Base-by-base conservation (phyloP, 768 basidiomycete species). In the Naganishia kalamii region DNA sequence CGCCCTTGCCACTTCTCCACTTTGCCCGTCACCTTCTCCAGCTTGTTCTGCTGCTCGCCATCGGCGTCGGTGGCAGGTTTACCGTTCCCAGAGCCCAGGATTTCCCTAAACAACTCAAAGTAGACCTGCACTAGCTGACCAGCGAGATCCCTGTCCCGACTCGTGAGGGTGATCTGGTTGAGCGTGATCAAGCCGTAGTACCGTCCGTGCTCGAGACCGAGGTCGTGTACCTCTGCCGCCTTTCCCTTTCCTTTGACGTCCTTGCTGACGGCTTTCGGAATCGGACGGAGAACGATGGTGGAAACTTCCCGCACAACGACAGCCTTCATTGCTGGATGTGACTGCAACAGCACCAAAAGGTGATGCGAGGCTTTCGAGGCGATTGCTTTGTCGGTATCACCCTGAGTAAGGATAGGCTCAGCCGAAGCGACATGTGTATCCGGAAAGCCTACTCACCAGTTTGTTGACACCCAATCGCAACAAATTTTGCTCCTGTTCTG, bases 401-500 rank as follows among this genome's bases (percentile, higher is more conserved):
- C 92, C 90, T 92, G 65, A 43, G 8, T 12, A 51, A 51, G n/a
- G 15, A 37, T 67, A 35, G 29, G 5, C 60, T 4, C 65, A 23
- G 33, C 27, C 41, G 13, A 21, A 30, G 17, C 7, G 15, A 44
- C 19, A 11, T 27, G 6, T 47, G 12, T 60, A 19, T 12, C 29
- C 27, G 23, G 15, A 25, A 46, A 32, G 27, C 13, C 29, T 32
- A 78, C 87, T 54, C 68, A 88, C 91, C 23, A 99, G 84, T 77
- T 98, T 98, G 81, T 98, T 94, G 35, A 92, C 91, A 8, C 97
- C 86, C 5, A 98, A 81, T 30, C 88, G 85, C 5, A 98, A 84
- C 32, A 98, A 80, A 80, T 99, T 99, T 73, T 97, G 92, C 75
- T 98, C 96, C 76, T 99, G 96, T 76, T 99, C 96, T 0, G 94